Base-by-base conservation (phyloP, 2,329 filamentous ascomycete genomes). In the Biscogniauxia marginata region DNA sequence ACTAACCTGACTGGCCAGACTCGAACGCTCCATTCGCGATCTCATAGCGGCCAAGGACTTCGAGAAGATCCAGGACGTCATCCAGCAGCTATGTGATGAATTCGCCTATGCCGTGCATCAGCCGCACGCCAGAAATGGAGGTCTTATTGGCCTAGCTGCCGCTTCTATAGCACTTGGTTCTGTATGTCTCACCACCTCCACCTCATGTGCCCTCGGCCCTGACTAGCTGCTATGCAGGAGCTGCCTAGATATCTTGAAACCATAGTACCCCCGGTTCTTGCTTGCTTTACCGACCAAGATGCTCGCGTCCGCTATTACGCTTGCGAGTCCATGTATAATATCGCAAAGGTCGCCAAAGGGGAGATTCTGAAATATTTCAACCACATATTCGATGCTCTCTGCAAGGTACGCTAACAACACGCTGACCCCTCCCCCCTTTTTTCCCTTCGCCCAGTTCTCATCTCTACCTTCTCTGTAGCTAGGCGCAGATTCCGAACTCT, bases 251-350 rank as follows among this genome's bases (percentile, higher is more conserved):
- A 98, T 72, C 83, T 99, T 50, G 88, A 92, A 70, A 88, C 93
- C 66, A 98, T 99, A 65, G 93, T 99, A 0, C 93, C 93, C 47
- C 96, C 96, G 3, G 95, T 99, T 4, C 83, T 99, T 47, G 95
- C 95, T 52, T 99, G 96, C 79, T 99, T 99, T 75, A 91, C 90
- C 56, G 96, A 99, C 66, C 95, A 98, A 78, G 95, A 99, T 88
- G 93, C 95, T 23, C 85, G 95, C 56, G 95, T 98, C 25, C 85
- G 95, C 62, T 99, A 99, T 74, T 99, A 99, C 76, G 95, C 95
- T 21, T 99, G 95, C 76, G 95, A 99, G 78, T 96, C 93, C 74
- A 99, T 99, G 95, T 99, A 99, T 77, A 99, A 99, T 75, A 99
- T 99, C 70, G 93, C 95, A 70, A 99, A 99, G 77, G 95, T 99